phyloP scores from a whole-genome alignment of 2,329 filamentous ascomycete species.

The Macrophomina tecta region DNA sequence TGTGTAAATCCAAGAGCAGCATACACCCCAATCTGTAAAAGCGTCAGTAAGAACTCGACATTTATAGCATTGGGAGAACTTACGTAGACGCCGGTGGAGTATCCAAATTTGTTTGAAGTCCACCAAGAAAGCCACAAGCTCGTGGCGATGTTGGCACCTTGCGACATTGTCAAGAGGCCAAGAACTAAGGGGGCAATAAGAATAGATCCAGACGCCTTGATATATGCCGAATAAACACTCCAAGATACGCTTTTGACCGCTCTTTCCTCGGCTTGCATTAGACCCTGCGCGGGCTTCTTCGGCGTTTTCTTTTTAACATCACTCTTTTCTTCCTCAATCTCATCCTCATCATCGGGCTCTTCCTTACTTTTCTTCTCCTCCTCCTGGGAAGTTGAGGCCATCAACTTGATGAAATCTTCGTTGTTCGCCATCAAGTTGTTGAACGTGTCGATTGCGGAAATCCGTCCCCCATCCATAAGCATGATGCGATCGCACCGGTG shows the following conservation, averaged over 20 bases:
- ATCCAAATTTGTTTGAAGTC: constrained; percentile 79
- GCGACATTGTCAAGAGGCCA: constrained; percentile 70
- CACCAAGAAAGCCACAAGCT: constrained; percentile 94
- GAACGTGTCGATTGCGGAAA: constrained; percentile 87
- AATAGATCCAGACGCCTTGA: constrained; percentile 74
- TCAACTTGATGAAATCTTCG: constrained; percentile 77
- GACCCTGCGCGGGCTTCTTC: constrained; percentile 49
- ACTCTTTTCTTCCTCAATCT: constrained; percentile 64
- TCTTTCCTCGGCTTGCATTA: constrained; percentile 78
- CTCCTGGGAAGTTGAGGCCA: constrained; percentile 78
- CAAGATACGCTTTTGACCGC: constrained; percentile 79
- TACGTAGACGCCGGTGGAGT: constrained; percentile 73
- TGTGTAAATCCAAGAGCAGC: constrained; percentile 75
- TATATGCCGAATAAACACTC: constrained; percentile 79
- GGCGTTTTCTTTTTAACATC: constrained; percentile 59
- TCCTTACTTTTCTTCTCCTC: constrained; percentile 53
- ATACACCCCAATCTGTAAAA: constrained; percentile 64
- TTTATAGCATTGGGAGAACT: constrained; percentile 49
- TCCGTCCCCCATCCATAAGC: constrained; percentile 86
- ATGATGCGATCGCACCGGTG: constrained; percentile 90
- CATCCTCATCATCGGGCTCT: constrained; percentile 58
- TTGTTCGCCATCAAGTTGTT: constrained; percentile 83
- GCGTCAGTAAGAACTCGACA: constrained; percentile 34
- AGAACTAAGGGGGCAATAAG: constrained; percentile 70
- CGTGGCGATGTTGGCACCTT: constrained; percentile 85